Percentiles rank a stretch among this genome's conserved stretches.
Conservation (phyloP, 805 yeast genomes). For the Brettanomyces sp. region DNA sequence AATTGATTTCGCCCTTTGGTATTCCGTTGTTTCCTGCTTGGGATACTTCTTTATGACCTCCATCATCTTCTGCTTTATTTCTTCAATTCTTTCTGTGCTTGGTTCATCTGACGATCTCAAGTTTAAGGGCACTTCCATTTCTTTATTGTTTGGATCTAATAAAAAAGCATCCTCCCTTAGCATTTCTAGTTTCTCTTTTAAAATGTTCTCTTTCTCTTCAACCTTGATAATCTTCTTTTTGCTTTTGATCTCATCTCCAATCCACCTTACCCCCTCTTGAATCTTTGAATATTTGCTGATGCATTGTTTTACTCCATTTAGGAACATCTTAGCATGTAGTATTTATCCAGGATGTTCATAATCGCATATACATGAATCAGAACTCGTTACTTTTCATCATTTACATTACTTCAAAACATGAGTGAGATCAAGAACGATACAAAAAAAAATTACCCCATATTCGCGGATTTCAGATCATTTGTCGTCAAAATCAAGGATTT, state of each 20-base stretch:
- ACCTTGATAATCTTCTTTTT: background rate
- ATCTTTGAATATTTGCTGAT: too few relatives aligned
- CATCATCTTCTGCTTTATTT: background rate
- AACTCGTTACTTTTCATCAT: too few relatives aligned
- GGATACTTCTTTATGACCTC: background rate
- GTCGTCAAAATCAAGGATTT: too few relatives aligned
- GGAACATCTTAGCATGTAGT: too few relatives aligned
- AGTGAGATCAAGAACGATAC: too few relatives aligned
- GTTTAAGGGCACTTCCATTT: background rate
- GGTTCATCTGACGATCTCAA: background rate
- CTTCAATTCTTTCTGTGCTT: background rate
- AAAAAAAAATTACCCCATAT: too few relatives aligned
- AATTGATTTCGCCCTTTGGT: constrained; percentile 32
- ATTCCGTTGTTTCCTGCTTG: constrained; percentile 23
- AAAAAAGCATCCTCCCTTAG: constrained; percentile 31
- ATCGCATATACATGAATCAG: too few relatives aligned
- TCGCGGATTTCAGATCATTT: too few relatives aligned
- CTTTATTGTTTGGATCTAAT: background rate
- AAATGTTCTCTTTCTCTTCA: constrained; percentile 17
- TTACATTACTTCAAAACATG: too few relatives aligned
- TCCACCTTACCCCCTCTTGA: too few relatives aligned
- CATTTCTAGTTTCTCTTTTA: constrained; percentile 23
- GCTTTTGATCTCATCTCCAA: background rate
- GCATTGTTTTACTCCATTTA: too few relatives aligned
- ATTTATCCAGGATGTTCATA: too few relatives aligned